Conservation (phyloP, 805 yeast genomes). For the Cyberlindnera maclurae region DNA sequence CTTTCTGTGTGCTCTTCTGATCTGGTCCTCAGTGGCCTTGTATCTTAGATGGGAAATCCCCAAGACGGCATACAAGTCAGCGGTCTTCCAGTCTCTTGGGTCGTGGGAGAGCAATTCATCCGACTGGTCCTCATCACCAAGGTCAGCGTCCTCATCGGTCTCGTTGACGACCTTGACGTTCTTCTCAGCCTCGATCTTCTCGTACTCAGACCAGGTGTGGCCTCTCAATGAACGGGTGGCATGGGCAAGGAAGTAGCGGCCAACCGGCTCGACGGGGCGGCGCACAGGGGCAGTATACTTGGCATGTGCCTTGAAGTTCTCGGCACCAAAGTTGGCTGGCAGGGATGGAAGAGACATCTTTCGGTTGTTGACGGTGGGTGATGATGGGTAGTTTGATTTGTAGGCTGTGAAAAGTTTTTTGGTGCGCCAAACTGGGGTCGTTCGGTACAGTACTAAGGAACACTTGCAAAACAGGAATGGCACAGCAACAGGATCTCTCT, state of each 20-base stretch:
- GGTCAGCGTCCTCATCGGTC: conserved; percentile 41
- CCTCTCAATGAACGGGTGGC: conserved; percentile 94
- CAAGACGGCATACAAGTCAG: conserved; percentile 92
- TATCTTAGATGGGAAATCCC: conserved; percentile 88
- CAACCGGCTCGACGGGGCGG: conserved; percentile 93
- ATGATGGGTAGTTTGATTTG: neutral
- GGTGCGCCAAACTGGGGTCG: too few relatives aligned
- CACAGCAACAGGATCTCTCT: conserved; percentile 53
- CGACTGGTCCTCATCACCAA: conserved; percentile 68
- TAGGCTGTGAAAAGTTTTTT: neutral
- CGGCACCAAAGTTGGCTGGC: conserved; percentile 47
- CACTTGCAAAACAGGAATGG: too few relatives aligned
- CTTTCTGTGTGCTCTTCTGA: conserved; percentile 94
- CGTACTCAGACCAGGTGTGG: conserved; percentile 98
- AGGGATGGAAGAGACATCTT: conserved; percentile 41
- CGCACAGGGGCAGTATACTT: conserved; percentile 54
- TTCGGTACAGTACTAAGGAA: too few relatives aligned
- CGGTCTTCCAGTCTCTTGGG: conserved; percentile 97
- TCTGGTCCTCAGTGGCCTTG: conserved; percentile 87
- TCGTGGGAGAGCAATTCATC: conserved; percentile 75
- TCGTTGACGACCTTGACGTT: conserved; percentile 70
- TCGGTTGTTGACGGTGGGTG: neutral
- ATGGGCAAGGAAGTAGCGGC: conserved; percentile 91
- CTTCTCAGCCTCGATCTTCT: conserved; percentile 85
- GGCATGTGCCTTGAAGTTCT: conserved; percentile 41